Evolutionary conservation across 164 flowering plant species (phyloP).

Genomic region (Magnolia changhungtana): DNA sequence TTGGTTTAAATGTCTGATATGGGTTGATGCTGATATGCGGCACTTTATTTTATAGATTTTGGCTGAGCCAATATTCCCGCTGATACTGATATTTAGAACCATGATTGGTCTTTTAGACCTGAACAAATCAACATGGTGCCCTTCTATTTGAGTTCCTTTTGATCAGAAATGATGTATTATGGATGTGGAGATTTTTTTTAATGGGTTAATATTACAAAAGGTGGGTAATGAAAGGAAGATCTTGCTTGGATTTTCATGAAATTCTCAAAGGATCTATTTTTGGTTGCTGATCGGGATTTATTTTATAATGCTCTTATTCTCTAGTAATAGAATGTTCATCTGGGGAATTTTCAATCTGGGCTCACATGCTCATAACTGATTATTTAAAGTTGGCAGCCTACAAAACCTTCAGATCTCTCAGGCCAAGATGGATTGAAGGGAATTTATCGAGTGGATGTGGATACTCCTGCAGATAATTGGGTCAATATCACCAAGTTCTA

Average conservation of each 20-base stretch:
- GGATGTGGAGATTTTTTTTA: not conserved
- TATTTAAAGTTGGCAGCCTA: conserved; percentile 80
- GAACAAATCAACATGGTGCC: too few species aligned
- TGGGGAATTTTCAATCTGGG: conserved; percentile 6
- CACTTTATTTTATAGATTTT: too few species aligned
- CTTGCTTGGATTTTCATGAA: not conserved
- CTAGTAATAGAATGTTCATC: not conserved
- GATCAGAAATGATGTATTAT: not conserved
- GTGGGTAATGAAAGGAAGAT: not conserved
- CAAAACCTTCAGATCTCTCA: conserved; percentile 27
- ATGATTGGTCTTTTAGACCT: too few species aligned
- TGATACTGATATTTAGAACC: too few species aligned
- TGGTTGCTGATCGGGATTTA: not conserved
- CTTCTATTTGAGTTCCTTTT: not conserved
- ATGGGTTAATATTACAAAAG: not conserved
- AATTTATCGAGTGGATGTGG: conserved; percentile 76
- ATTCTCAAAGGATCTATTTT: not conserved
- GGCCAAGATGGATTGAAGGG: conserved; percentile 55
- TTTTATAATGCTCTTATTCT: not conserved
- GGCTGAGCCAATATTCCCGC: too few species aligned
- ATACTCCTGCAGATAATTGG: conserved; percentile 93
- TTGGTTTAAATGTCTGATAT: too few species aligned
- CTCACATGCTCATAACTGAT: conserved; percentile 49
- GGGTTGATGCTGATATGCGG: too few species aligned
- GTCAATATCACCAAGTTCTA: conserved; percentile 61